These are phyloP conservation scores for Diaporthe velutina DNA, from an alignment of 2,329 filamentous ascomycete genomes.

Conservation along the genomic window DNA sequence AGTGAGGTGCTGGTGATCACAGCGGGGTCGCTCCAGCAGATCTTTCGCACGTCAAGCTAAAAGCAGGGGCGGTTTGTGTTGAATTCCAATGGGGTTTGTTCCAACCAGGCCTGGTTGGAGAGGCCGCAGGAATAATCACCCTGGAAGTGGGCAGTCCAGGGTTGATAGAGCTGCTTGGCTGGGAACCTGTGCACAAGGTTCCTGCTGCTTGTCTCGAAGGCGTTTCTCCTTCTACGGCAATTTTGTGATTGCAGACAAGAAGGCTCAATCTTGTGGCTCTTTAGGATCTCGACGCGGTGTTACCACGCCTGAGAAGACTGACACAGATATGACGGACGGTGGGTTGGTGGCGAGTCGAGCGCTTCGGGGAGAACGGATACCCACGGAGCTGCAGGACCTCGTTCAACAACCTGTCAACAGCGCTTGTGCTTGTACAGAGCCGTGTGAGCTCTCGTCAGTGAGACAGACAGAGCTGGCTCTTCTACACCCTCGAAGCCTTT, in stretches of 20 bases:
- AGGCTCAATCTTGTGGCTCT: neutral
- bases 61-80: neutral
- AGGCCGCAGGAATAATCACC: constrained; percentile 39
- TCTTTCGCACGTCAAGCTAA: constrained; percentile 24
- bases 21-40: constrained; percentile 24
- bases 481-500: constrained; percentile 27
- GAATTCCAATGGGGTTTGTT: constrained; percentile 33
- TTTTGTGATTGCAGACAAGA: constrained; percentile 32
- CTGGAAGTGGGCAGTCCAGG: constrained; percentile 29
- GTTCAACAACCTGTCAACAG: constrained; percentile 26
- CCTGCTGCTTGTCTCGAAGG: constrained; percentile 33
- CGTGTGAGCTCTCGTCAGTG: neutral
- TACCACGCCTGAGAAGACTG: constrained; percentile 13
- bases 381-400: constrained; percentile 23
- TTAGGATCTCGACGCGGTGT: constrained; percentile 5
- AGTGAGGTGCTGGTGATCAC: neutral
- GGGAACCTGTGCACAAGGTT: constrained; percentile 14
- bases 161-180: constrained; percentile 1
- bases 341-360: constrained; percentile 23
- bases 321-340: constrained; percentile 23
- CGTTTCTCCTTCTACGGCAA: constrained; percentile 35
- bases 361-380: neutral
- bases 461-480: constrained; percentile 29
- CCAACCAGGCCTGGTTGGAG: constrained; percentile 42
- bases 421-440: constrained; percentile 3